Base-by-base conservation (phyloP, 148 eudicot genomes). In the Cornus suecica region DNA sequence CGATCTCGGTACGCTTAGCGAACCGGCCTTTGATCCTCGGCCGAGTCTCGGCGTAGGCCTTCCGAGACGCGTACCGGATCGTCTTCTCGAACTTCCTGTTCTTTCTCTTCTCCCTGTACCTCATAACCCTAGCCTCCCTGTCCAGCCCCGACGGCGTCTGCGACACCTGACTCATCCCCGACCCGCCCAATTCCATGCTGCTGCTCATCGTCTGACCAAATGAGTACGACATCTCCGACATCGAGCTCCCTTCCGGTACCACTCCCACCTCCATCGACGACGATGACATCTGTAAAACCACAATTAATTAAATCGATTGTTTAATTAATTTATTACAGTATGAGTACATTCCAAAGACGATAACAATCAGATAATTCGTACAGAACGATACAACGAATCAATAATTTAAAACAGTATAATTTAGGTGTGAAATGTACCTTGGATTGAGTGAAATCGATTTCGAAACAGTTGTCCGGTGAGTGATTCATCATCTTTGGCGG, bases 71-170 rank as follows among this genome's bases (percentile, higher is more conserved):
- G 76, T 94, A 94, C 1, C 99, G 87, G 37, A 94, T 92, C 10
- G 97, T 94, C 79, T 94, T 94, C 87, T 94, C 90, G 65, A 94
- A 94, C 83, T 88, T 94, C 23, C 99, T 75, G 77, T 92, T 94
- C 88, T 94, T 94, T 78, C 91, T 82, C 85, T 90, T 94, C 86
- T 94, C 99, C 58, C 90, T 90, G 86, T 92, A 94, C 84, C 99
- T 79, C 76, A 92, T 73, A 25, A 94, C 99, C 75, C 97, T 88
- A 28, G 97, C 97, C 69, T 86, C 89, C 61, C 99, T 75, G 73
- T 90, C 92, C 74, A 78, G 37, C 10, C 48, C 86, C 61, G 81
- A 66, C 10, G 14, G 9, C 10, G 14, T 8, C 70, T 61, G 79
- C 65, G 80, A 74, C 41, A 29, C 77, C 42, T 75, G 77, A 56